Evolutionary conservation across 768 basidiomycete species (phyloP).

Genomic region (Hysterangium stoloniferum): DNA sequence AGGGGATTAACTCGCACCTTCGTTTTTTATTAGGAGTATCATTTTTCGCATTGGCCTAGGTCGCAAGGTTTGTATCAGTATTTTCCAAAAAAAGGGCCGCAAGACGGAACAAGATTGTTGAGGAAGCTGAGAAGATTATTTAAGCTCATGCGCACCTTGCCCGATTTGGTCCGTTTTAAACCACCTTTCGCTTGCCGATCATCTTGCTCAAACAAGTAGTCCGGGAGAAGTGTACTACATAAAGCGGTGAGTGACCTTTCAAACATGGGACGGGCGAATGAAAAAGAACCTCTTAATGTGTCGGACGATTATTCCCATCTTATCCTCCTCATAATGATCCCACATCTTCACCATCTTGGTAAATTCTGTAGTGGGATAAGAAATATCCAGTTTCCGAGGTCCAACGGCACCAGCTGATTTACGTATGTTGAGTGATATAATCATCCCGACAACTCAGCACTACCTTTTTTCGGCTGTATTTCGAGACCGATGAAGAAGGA

Average conservation of each 20-base stretch:
- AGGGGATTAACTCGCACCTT: slow-evolving; percentile 53
- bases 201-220: slow-evolving; percentile 74
- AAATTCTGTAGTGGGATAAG: slow-evolving; percentile 94
- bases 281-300: slow-evolving; percentile 77
- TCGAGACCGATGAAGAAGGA: slow-evolving; percentile 94
- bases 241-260: background rate
- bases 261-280: slow-evolving; percentile 12
- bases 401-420: slow-evolving; percentile 46
- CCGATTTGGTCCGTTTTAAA: slow-evolving; percentile 66
- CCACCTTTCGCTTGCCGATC: slow-evolving; percentile 66
- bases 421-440: background rate
- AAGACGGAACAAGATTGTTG: slow-evolving; percentile 22
- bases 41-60: slow-evolving; percentile 56
- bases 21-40: slow-evolving; percentile 76
- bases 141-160: slow-evolving; percentile 36
- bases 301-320: slow-evolving; percentile 91
- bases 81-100: slow-evolving; percentile 1
- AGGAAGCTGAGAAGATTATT: slow-evolving; percentile 15
- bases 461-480: slow-evolving; percentile 87
- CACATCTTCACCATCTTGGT: slow-evolving; percentile 89
- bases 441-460: slow-evolving; percentile 22
- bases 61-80: slow-evolving; percentile 12
- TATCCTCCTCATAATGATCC: slow-evolving; percentile 87
- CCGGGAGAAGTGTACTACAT: slow-evolving; percentile 62
- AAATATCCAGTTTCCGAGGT: slow-evolving; percentile 85